These are phyloP conservation scores for Neurospora sp. DNA, from an alignment of 495 filamentous ascomycete genomes.

Conservation along the genomic window DNA sequence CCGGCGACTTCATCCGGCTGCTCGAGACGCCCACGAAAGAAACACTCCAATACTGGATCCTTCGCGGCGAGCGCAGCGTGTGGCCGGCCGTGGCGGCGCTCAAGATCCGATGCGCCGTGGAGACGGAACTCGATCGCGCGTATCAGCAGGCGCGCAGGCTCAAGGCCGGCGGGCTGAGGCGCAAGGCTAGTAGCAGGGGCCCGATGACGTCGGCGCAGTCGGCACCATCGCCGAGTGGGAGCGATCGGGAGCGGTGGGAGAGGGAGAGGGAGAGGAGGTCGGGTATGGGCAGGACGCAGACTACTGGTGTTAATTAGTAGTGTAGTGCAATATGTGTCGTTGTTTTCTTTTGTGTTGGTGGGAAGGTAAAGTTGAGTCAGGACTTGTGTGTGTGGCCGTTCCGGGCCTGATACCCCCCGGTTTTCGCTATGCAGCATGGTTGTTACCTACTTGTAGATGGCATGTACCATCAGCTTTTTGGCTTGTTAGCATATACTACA, in stretches of 20 bases:
- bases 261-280: not conserved
- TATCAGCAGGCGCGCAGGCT: slow-evolving; percentile 68
- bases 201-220: not conserved
- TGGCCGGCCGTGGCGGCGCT: slow-evolving; percentile 88
- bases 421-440: not conserved
- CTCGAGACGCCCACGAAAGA: slow-evolving; percentile 71
- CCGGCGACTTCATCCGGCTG: slow-evolving; percentile 61
- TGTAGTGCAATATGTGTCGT: not conserved
- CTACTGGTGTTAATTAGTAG: not conserved
- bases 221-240: not conserved
- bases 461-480: not conserved
- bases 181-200: slow-evolving; percentile 27
- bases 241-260: not conserved
- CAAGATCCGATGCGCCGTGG: slow-evolving; percentile 73
- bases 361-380: not conserved
- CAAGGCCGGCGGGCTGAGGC: slow-evolving; percentile 34
- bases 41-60: slow-evolving; percentile 75
- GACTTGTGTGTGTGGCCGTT: not conserved
- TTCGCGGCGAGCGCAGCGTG: slow-evolving; percentile 73
- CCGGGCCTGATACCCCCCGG: not conserved
- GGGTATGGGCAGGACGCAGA: not conserved
- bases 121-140: slow-evolving; percentile 73
- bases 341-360: not conserved
- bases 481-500: not conserved
- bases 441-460: not conserved